Evolutionary conservation across 176 grass and related monocot genomes (phyloP), one percentile per base, ranked within the genome.

Genomic region (Urochloa ruziziensis): DNA sequence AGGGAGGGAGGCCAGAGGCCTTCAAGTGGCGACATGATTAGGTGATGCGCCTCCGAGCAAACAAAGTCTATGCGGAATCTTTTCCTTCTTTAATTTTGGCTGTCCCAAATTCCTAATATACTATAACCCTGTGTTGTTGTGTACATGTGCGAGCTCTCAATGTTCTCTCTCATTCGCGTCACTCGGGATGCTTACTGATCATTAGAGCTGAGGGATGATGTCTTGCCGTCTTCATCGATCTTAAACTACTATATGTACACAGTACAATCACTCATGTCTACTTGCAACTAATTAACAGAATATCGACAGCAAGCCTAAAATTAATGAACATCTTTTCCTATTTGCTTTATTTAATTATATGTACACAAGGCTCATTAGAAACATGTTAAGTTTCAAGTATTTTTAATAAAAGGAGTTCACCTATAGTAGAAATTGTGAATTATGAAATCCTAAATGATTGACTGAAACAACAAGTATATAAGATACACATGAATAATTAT

Each of bases 1-100:
- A 65, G 57, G 27, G 48, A 63, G 52, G 25, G 29, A 57, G 19
- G 71, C 47, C 71, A 82, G 18, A n/a, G n/a, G n/a, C n/a, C 73
- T 77, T 82, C 86, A 74, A 86, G 65, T 88, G 74, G 86, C 49
- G 67, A 92, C 90, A 89, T 86, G 71, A 86, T 89, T 85, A 80
- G 86, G 81, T 84, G 77, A 91, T 59, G 82, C 79, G 78, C 82
- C 59, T 86, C 78, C 78, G 34, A 77, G 59, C 82, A 67, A 79
- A 89, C 70, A 82, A 91, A 85, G 82, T 92, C 86, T 86, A 82
- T 78, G 72, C 18, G 27, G 83, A 85, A 78, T 88, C 84, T 86
- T 86, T 78, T 61, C 60, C 19, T 58, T 17, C 2, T 40, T 79
- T 25, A 25, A 28, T 84, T 35, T 57, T 15, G 34, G 43, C 30